Evolutionary conservation across 257 asterid species (phyloP), one percentile per base, ranked within the genome.

Genomic region (Solanum chaucha): DNA sequence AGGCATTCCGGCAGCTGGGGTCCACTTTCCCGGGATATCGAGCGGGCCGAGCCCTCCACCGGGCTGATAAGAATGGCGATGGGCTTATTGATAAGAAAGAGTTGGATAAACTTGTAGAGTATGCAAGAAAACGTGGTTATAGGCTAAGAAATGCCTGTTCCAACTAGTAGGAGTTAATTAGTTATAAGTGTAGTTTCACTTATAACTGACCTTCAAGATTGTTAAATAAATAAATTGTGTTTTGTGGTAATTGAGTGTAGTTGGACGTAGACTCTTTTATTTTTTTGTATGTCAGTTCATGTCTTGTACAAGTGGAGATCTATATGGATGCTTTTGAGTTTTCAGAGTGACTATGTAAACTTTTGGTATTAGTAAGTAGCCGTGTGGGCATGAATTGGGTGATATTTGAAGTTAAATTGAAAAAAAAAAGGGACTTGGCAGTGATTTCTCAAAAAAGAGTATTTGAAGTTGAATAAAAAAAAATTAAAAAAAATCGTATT

Each of bases 21-120:
- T 85, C 88, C 9, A 13, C 10, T 1, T 12, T 85, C 13, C 89
- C 88, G 1, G 58, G 87, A 3, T 85, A 88, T 86, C 75, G 89
- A 68, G 89, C 89, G 19, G 13, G 20, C 10, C 72, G 80, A 5
- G 85, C 85, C 6, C 71, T 84, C 44, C 14, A 20, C 6, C 32
- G 15, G 34, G 89, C 84, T 4, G 88, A 87, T 75, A 82, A 65
- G 5, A 44, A 87, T 28, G 71, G 86, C 13, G 88, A 89, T 78
- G 91, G 89, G 6, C 46, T n/a, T 13, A 78, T 89, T 40, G 51
- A 30, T 24, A 84, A 85, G 24, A 15, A 19, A 1, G 89, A 89
- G 75, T 15, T 89, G 84, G 65, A 20, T 2, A 8, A 13, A n/a
- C 84, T 89, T 20, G 86, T 83, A 30, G 32, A 83, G 6, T 88